Percentiles rank a stretch among this genome's conserved stretches.
These are phyloP conservation scores for Saccharomycopsis babjevae DNA, from an alignment of 805 yeast species.

Conservation along the genomic window DNA sequence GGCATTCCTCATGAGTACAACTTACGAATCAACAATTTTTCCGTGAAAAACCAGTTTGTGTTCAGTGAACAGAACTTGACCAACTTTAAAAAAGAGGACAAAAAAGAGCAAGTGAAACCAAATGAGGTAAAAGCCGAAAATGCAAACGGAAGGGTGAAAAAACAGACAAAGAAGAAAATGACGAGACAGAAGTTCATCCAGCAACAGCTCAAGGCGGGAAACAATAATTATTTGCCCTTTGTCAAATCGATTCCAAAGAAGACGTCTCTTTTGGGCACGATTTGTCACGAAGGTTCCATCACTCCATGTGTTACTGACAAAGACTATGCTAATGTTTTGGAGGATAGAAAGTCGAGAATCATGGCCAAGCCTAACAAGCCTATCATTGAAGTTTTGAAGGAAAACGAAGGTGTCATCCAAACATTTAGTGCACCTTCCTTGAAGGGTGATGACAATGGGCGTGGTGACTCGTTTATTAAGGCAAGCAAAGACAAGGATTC, in stretches of 20 bases:
- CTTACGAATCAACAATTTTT: conserved; percentile 62
- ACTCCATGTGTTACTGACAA: conserved; percentile 68
- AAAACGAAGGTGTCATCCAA: conserved; percentile 65
- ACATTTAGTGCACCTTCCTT: conserved; percentile 32
- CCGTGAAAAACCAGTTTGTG: conserved; percentile 76
- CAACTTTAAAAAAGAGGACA: conserved; percentile 27
- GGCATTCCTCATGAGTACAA: conserved; percentile 80
- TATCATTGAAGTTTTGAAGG: conserved; percentile 50
- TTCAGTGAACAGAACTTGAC: conserved; percentile 76
- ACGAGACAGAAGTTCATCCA: conserved; percentile 5
- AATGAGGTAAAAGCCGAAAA: conserved; percentile 27
- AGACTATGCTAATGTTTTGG: conserved; percentile 55
- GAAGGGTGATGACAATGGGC: conserved; percentile 55
- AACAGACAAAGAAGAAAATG: conserved; percentile 1
- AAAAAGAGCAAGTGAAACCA: conserved; percentile 29
- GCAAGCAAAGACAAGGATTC: conserved; percentile 39
- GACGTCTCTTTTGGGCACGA: conserved; percentile 76
- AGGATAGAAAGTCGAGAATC: conserved; percentile 41
- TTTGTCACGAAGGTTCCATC: conserved; percentile 86
- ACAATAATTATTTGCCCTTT: conserved; percentile 54
- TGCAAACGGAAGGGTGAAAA: conserved; percentile 28
- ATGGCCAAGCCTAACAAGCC: conserved; percentile 40
- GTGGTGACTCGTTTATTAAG: conserved; percentile 26
- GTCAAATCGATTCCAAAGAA: conserved; percentile 83
- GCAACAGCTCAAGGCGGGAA: conserved; percentile 20